Evolutionary conservation across 176 grass and related monocot species (phyloP).

Genomic region (Secale cereale): DNA sequence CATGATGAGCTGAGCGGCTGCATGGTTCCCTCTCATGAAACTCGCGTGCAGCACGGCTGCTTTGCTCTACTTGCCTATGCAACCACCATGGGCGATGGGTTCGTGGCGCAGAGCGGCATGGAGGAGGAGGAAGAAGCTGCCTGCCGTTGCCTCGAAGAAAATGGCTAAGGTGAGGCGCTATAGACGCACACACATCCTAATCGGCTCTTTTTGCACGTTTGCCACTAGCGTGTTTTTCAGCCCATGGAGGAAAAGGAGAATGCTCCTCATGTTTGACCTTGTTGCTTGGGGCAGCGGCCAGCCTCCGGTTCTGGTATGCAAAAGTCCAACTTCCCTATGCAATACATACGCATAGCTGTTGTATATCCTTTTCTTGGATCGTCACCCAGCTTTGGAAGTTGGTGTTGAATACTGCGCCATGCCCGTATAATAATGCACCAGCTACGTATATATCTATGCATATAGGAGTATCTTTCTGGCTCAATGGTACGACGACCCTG

Average conservation of each 20-base stretch:
- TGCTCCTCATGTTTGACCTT: slow-evolving; percentile 42
- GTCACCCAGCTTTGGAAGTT: slow-evolving; percentile 32
- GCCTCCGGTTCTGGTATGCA: slow-evolving; percentile 15
- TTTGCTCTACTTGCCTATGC: neutral
- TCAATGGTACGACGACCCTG: neutral
- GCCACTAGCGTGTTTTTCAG: slow-evolving; percentile 26
- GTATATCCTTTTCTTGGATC: neutral
- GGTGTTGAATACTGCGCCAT: slow-evolving; percentile 33
- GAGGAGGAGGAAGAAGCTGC: slow-evolving; percentile 11
- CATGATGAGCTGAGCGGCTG: neutral
- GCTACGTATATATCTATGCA: slow-evolving; percentile 15
- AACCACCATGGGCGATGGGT: neutral
- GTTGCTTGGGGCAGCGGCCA: slow-evolving; percentile 3
- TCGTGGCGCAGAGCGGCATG: slow-evolving; percentile 8
- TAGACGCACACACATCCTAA: slow-evolving; percentile 18
- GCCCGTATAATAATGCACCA: neutral
- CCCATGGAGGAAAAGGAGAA: slow-evolving; percentile 13
- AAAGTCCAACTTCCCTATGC: slow-evolving; percentile 47
- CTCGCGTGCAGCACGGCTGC: neutral
- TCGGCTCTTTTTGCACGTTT: slow-evolving; percentile 48
- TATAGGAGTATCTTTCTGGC: slow-evolving; percentile 30
- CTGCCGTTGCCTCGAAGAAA: slow-evolving; percentile 4
- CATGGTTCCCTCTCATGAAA: slow-evolving; percentile 50
- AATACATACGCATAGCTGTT: slow-evolving; percentile 7
- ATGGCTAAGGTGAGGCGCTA: slow-evolving; percentile 27